Evolutionary conservation across 352 stramenopile species (phyloP).

Genomic region (Saprolegnia parasitica): DNA sequence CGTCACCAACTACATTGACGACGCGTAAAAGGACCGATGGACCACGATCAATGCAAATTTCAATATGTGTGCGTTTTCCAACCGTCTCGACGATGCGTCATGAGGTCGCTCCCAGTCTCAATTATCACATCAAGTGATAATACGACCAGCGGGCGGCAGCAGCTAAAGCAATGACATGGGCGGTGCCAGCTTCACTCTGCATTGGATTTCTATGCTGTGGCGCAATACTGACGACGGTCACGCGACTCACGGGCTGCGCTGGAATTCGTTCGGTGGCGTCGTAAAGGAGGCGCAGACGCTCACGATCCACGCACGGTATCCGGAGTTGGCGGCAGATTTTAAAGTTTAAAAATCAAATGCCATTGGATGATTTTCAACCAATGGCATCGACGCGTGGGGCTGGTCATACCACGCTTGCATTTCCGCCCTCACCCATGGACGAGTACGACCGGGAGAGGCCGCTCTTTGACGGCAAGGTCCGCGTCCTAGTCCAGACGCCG

Average conservation of each 20-base stretch:
- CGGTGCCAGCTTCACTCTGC: too few species aligned
- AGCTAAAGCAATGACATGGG: too few species aligned
- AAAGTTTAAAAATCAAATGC: slow-evolving; percentile 16
- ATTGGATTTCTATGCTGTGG: too few species aligned
- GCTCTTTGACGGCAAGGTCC: slow-evolving; percentile 79
- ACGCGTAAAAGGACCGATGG: slow-evolving; percentile 29
- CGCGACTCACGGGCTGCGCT: too few species aligned
- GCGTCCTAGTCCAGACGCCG: slow-evolving; percentile 76
- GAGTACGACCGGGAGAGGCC: slow-evolving; percentile 69
- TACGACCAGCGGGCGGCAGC: too few species aligned
- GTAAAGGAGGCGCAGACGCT: too few species aligned
- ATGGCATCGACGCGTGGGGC: neutral
- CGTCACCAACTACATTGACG: slow-evolving; percentile 78
- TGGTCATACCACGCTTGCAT: neutral
- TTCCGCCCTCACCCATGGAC: slow-evolving; percentile 45
- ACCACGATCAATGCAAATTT: neutral
- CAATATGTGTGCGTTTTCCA: neutral
- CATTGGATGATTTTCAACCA: slow-evolving; percentile 7
- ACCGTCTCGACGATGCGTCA: neutral
- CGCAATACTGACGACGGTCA: too few species aligned
- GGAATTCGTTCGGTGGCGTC: too few species aligned
- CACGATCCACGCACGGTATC: neutral
- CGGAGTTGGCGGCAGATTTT: neutral
- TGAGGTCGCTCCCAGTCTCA: too few species aligned
- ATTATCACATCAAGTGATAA: too few species aligned